Conservation (phyloP, 140 eudicot genomes). For the Stevia rebaudiana region DNA sequence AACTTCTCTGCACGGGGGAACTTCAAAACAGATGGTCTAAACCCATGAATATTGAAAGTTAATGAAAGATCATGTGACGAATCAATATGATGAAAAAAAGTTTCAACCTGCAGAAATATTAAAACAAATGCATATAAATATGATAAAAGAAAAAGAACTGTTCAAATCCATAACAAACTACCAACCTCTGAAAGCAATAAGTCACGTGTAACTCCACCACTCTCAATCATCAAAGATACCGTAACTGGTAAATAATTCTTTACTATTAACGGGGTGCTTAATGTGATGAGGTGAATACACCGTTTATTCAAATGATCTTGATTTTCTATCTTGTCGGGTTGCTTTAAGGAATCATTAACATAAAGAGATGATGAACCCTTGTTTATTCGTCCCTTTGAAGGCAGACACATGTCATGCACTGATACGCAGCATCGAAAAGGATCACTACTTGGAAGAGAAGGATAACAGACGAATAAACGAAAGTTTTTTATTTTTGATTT, state of each 20-base stretch:
- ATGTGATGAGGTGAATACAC: constrained; percentile 56
- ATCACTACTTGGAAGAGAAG: constrained; percentile 92
- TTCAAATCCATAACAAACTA: constrained; percentile 7
- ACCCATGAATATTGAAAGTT: constrained; percentile 52
- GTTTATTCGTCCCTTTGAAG: constrained; percentile 38
- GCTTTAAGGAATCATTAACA: constrained; percentile 28
- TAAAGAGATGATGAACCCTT: constrained; percentile 34
- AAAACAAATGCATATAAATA: constrained; percentile 5
- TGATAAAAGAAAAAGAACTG: not conserved
- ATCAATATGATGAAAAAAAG: constrained; percentile 79
- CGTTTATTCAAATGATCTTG: constrained; percentile 44
- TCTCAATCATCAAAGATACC: constrained; percentile 64
- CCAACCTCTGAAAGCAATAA: constrained; percentile 69
- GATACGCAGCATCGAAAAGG: constrained; percentile 96
- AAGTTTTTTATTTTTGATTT: constrained; percentile 60
- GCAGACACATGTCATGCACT: constrained; percentile 62
- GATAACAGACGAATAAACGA: constrained; percentile 91
- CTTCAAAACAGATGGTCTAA: constrained; percentile 58
- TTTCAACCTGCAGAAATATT: constrained; percentile 73
- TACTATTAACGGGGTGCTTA: constrained; percentile 64
- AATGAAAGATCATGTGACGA: constrained; percentile 81
- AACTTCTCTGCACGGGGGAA: constrained; percentile 92
- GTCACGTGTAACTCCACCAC: constrained; percentile 74
- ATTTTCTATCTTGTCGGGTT: constrained; percentile 28
- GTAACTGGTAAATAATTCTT: constrained; percentile 73